These are phyloP conservation scores for Boletus rubescentipes DNA, from an alignment of 768 basidiomycete species.

Conservation along the genomic window DNA sequence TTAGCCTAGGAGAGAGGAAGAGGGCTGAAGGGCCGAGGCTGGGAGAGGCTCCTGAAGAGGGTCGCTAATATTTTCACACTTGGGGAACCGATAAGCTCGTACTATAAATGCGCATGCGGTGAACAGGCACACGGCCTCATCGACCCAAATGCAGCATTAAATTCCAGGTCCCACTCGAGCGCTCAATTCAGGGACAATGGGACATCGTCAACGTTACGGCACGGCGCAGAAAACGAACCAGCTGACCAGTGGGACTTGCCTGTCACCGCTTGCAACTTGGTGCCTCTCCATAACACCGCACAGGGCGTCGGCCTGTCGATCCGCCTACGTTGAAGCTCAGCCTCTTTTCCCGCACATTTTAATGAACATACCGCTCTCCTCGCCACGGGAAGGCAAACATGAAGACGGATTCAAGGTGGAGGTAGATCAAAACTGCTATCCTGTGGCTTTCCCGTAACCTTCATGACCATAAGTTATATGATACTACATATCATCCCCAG, in stretches of 20 bases:
- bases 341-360: too few species aligned
- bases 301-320: not conserved
- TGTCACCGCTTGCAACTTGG: not conserved
- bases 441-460: too few species aligned
- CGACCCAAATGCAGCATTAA: constrained; percentile 13
- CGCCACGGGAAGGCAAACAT: too few species aligned
- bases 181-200: constrained; percentile 22
- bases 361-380: too few species aligned
- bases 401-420: not conserved
- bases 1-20: not conserved
- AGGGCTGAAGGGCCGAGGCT: not conserved
- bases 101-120: constrained; percentile 3
- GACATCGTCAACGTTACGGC: constrained; percentile 19
- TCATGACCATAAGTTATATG: too few species aligned
- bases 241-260: not conserved
- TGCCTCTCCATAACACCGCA: not conserved
- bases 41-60: not conserved
- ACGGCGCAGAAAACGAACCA: not conserved
- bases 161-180: not conserved
- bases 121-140: constrained; percentile 8
- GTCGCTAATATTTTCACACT: not conserved
- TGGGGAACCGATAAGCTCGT: not conserved
- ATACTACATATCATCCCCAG: too few species aligned
- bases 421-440: too few species aligned
- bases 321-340: not conserved